These are phyloP conservation scores for Neodidymelliopsis sp. DNA, from an alignment of 2,329 filamentous ascomycete species.

Conservation along the genomic window DNA sequence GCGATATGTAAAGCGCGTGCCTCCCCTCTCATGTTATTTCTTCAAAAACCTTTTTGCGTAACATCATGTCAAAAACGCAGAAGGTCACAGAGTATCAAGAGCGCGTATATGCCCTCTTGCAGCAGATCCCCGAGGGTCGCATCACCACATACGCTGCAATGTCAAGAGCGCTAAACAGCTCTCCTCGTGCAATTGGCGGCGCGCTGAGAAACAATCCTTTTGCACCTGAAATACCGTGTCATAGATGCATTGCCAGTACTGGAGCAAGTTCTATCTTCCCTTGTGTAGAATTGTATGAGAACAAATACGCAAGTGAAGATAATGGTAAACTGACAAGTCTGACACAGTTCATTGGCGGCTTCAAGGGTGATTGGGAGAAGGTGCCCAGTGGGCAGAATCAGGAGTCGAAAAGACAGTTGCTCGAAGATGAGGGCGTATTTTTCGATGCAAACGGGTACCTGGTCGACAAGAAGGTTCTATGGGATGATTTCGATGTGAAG, in stretches of 20 bases:
- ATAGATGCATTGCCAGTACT: constrained; percentile 78
- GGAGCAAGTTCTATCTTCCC: constrained; percentile 61
- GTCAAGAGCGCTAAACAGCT: constrained; percentile 71
- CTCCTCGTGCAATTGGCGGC: constrained; percentile 78
- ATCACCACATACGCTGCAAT: constrained; percentile 82
- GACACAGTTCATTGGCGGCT: constrained; percentile 65
- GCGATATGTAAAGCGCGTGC: constrained; percentile 14
- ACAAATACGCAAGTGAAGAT: no score
- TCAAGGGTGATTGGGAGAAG: constrained; percentile 71
- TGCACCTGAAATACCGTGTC: constrained; percentile 81
- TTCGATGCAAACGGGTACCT: constrained; percentile 69
- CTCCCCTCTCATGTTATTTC: not conserved
- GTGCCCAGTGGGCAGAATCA: constrained; percentile 69
- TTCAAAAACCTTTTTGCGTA: not conserved
- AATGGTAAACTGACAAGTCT: not conserved
- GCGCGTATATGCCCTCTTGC: constrained; percentile 72
- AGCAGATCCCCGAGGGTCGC: constrained; percentile 76
- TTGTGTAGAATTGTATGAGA: no score
- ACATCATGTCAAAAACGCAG: constrained; percentile 30
- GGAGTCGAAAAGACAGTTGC: constrained; percentile 68
- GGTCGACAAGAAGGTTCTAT: constrained; percentile 56
- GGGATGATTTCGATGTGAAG: constrained; percentile 52
- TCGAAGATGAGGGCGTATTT: constrained; percentile 69
- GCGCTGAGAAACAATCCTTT: constrained; percentile 81
- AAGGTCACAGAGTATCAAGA: constrained; percentile 48